Evolutionary conservation across 139 green algal genomes (phyloP).

Genomic region (Raphidocelis subcapitata): DNA sequence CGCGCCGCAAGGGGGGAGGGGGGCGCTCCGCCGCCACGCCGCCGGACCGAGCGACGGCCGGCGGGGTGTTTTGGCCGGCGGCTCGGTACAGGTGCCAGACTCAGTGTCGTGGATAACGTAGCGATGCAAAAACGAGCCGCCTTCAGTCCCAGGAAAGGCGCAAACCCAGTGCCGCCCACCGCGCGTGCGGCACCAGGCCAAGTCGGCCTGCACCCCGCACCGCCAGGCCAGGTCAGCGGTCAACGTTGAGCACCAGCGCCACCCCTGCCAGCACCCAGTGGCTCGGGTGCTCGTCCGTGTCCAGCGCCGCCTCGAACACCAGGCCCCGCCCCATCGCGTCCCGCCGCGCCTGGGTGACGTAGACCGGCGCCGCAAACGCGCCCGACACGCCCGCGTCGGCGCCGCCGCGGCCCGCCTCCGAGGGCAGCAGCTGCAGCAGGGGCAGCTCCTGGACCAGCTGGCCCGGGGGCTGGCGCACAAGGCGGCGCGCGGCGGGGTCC

Average conservation of each 20-base stretch:
- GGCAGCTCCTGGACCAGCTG: slow-evolving; percentile 82
- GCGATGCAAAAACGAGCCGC: too few species aligned
- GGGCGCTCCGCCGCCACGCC: too few species aligned
- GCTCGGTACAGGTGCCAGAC: too few species aligned
- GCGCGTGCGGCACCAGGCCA: too few species aligned
- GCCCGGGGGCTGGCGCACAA: slow-evolving; percentile 66
- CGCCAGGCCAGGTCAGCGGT: slow-evolving; percentile 27
- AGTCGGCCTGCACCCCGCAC: not conserved
- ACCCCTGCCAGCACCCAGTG: slow-evolving; percentile 88
- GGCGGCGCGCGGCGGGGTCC: slow-evolving; percentile 55
- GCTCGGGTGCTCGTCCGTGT: slow-evolving; percentile 66
- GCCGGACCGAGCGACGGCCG: too few species aligned
- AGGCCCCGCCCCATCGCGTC: slow-evolving; percentile 86
- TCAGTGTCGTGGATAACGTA: too few species aligned
- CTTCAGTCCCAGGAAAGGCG: too few species aligned
- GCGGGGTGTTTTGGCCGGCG: too few species aligned
- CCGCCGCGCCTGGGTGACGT: slow-evolving; percentile 77
- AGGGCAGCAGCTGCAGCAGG: slow-evolving; percentile 78
- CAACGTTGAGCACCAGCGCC: slow-evolving; percentile 75
- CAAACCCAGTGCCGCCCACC: too few species aligned
- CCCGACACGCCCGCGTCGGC: too few species aligned
- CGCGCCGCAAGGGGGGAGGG: too few species aligned
- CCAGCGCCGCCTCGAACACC: slow-evolving; percentile 83
- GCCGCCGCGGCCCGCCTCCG: slow-evolving; percentile 81
- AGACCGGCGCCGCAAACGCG: slow-evolving; percentile 79